A percentile compares a stretch with the other conserved stretches of the same genome.
Conservation (phyloP, 768 basidiomycete species). For the Mycena haematopus region DNA sequence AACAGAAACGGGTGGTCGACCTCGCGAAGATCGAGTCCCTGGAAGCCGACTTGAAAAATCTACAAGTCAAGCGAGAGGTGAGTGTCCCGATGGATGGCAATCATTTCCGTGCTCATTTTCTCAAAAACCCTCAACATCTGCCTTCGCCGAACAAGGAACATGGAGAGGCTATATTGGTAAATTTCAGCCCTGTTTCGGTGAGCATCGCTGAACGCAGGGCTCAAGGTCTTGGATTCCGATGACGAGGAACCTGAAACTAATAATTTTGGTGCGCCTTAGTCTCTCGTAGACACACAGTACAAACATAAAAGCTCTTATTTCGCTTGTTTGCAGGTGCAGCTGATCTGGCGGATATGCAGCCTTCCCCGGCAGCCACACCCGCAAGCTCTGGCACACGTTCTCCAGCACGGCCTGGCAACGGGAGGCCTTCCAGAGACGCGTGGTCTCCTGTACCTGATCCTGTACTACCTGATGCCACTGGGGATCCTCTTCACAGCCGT, state of each 20-base stretch:
- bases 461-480: background rate
- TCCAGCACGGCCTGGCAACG: background rate
- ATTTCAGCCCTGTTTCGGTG: background rate
- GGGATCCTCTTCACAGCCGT: background rate
- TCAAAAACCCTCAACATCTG: background rate
- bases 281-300: no score
- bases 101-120: background rate
- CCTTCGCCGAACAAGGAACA: background rate
- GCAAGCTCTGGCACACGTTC: background rate
- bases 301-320: no score
- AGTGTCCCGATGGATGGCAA: no score
- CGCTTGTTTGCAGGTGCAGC: no score
- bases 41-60: constrained; percentile 5
- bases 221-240: constrained; percentile 3
- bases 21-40: background rate
- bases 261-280: background rate
- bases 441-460: background rate
- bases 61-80: constrained; percentile 1
- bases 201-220: background rate
- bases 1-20: constrained; percentile 7
- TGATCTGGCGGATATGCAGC: background rate
- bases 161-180: background rate
- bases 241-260: constrained; percentile 1
- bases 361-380: background rate
- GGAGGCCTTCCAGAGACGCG: background rate